Evolutionary conservation across 2,329 filamentous ascomycete genomes (phyloP), one percentile per base, ranked within the genome.

Genomic region (Ampelomyces quisqualis): DNA sequence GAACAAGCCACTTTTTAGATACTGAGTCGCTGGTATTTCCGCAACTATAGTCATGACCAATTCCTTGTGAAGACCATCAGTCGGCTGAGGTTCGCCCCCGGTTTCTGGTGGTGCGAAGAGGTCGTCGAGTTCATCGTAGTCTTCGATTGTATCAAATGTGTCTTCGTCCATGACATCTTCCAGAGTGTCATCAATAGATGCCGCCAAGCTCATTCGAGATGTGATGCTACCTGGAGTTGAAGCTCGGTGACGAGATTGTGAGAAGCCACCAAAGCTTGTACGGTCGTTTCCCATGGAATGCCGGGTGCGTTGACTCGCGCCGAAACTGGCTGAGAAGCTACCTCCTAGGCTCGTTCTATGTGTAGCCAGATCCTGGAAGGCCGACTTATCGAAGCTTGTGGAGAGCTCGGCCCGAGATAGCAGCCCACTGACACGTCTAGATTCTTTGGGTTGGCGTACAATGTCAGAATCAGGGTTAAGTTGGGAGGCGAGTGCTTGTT

Each of bases 391-490:
- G 51, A 91, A 87, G 11, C 85, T 93, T 7, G 88, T 85, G 0
- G 88, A 91, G 14, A 96, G 73, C 62, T 96, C 91, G 21, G 88
- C 86, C 57, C 91, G 79, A 11, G 90, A 90, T 38, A 96, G 76
- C 70, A 95, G 79, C 11, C 91, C 97, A 71, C 93, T 98, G 18
- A 97, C 86, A 35, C 93, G 81, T 29, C 93, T 82, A n/a, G 80
- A 81, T 29, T 80, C 77, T 49, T 77, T 78, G 13, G 77, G 76
- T 32, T 77, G 75, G 19, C 77, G 74, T 21, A 77, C 72, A 40
- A 65, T 60, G 27, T 70, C 67, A 35, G 67, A 75, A 35, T 75
- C 73, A 13, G 73, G 74, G 43, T 77, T 74, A 39, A 77, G 67
- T 35, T 74, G 73, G 5, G 72, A 75, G 8, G 71, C 72, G 56